Conservation (phyloP, 2,329 filamentous ascomycete genomes). For the Lasiodiplodia hormozganensis region DNA sequence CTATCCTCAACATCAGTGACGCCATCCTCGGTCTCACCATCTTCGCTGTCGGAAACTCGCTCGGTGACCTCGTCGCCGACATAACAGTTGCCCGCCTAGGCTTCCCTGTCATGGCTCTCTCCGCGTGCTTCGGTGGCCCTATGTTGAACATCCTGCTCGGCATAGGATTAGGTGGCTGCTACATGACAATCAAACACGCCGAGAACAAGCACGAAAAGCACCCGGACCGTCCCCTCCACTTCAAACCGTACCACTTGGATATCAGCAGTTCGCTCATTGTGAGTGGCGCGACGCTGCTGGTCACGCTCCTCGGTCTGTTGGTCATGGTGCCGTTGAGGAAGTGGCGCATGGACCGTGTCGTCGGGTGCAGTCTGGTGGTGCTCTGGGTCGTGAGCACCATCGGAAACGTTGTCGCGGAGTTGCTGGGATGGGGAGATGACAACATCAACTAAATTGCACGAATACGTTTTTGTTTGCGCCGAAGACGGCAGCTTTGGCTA, state of each 20-base stretch:
- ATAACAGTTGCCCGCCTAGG: slow-evolving; percentile 92
- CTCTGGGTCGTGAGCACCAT: slow-evolving; percentile 84
- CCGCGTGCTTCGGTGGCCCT: slow-evolving; percentile 96
- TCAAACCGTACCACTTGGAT: slow-evolving; percentile 81
- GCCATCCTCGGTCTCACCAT: slow-evolving; percentile 93
- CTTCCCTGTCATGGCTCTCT: slow-evolving; percentile 94
- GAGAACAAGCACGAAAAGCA: slow-evolving; percentile 71
- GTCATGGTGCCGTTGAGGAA: slow-evolving; percentile 82
- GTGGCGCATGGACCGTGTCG: slow-evolving; percentile 77
- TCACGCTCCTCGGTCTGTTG: slow-evolving; percentile 80
- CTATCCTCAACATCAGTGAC: slow-evolving; percentile 91
- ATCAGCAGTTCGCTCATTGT: slow-evolving; percentile 87
- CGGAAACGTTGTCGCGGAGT: slow-evolving; percentile 81
- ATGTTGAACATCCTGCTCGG: slow-evolving; percentile 97
- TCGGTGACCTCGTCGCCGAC: slow-evolving; percentile 92
- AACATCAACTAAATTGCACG: slow-evolving; percentile 6
- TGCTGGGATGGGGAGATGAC: slow-evolving; percentile 43
- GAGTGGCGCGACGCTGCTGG: slow-evolving; percentile 79
- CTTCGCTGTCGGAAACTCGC: slow-evolving; percentile 94
- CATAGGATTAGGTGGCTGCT: slow-evolving; percentile 88
- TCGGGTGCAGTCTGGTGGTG: slow-evolving; percentile 80
- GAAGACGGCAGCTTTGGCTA: background rate
- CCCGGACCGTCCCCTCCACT: slow-evolving; percentile 68
- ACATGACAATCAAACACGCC: slow-evolving; percentile 79
- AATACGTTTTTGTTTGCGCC: background rate